phyloP scores from a whole-genome alignment of 2,329 filamentous ascomycete genomes.

The Epichloe sibirici region DNA sequence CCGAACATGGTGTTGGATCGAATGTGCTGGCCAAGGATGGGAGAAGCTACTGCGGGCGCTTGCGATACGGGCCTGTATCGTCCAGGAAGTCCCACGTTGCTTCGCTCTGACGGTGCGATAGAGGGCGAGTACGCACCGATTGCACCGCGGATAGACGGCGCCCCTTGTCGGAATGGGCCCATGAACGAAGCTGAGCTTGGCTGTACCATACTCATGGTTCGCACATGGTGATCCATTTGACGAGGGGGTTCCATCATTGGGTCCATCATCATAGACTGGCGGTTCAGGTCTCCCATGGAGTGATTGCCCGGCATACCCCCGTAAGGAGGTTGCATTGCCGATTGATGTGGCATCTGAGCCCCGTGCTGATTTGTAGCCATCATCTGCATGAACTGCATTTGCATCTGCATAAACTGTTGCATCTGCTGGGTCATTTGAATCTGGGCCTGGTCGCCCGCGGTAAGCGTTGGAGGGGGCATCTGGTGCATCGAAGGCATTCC shows the following conservation, averaged over 20 bases:
- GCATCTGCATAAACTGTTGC: conserved; percentile 83
- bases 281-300: conserved; percentile 32
- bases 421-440: conserved; percentile 74
- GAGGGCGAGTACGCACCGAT: conserved; percentile 67
- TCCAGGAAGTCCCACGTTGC: conserved; percentile 80
- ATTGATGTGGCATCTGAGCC: conserved; percentile 19
- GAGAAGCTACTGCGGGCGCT: conserved; percentile 24
- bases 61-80: conserved; percentile 85
- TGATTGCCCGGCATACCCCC: conserved; percentile 19
- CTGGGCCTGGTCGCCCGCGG: conserved; percentile 58
- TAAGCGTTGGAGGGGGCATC: conserved; percentile 36
- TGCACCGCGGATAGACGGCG: conserved; percentile 17
- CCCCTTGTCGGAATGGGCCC: conserved; percentile 28
- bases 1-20: conserved; percentile 23
- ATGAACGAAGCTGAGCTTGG: conserved; percentile 50
- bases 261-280: conserved; percentile 36
- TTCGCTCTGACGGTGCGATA: conserved; percentile 90
- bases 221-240: conserved; percentile 34
- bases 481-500: conserved; percentile 23
- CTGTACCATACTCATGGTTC: conserved; percentile 78
- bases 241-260: conserved; percentile 30
- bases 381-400: conserved; percentile 90
- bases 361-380: conserved; percentile 37
- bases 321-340: conserved; percentile 17
- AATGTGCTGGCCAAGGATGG: conserved; percentile 17